These are phyloP conservation scores for Thalassiosira oceanica DNA, from an alignment of 352 stramenopile species.

Conservation along the genomic window DNA sequence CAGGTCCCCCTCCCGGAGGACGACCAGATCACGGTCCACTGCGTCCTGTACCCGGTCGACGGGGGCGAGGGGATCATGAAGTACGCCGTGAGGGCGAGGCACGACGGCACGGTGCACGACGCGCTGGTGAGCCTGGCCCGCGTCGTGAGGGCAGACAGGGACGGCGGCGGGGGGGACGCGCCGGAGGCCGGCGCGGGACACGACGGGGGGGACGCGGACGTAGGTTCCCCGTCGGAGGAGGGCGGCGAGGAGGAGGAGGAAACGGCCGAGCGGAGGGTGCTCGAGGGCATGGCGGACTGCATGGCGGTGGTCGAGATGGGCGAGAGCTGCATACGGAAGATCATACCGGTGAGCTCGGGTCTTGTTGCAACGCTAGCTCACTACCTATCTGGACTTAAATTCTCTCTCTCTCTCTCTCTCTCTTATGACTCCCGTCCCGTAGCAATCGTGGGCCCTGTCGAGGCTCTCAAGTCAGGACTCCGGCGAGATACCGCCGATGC, in stretches of 20 bases:
- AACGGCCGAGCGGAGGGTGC: conserved; percentile 23
- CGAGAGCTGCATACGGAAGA: conserved; percentile 76
- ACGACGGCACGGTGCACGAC: conserved; percentile 72
- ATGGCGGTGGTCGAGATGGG: conserved; percentile 78
- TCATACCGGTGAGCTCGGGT: conserved; percentile 61
- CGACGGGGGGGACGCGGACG: conserved; percentile 11
- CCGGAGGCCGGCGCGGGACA: conserved; percentile 7
- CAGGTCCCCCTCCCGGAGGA: conserved; percentile 81
- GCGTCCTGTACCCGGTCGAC: conserved; percentile 68
- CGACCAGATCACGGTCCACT: conserved; percentile 68
- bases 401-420: conserved; percentile 3
- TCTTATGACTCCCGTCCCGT: conserved; percentile 1
- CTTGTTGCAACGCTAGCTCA: not conserved
- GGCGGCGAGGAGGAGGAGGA: conserved; percentile 33
- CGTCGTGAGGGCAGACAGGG: conserved; percentile 55
- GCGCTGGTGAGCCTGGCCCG: conserved; percentile 66
- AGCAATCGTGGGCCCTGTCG: conserved; percentile 70
- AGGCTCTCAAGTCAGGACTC: conserved; percentile 71
- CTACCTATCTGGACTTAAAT: not conserved
- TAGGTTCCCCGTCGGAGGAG: not conserved
- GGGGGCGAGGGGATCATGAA: conserved; percentile 53
- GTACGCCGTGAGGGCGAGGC: conserved; percentile 71
- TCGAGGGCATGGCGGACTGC: conserved; percentile 54
- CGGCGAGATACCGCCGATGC: conserved; percentile 73
- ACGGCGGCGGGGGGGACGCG: conserved; percentile 12